Percentiles rank a stretch among this genome's conserved stretches.
Evolutionary conservation across 2,329 filamentous ascomycete species (phyloP).

Genomic region (Xylaria sp.): DNA sequence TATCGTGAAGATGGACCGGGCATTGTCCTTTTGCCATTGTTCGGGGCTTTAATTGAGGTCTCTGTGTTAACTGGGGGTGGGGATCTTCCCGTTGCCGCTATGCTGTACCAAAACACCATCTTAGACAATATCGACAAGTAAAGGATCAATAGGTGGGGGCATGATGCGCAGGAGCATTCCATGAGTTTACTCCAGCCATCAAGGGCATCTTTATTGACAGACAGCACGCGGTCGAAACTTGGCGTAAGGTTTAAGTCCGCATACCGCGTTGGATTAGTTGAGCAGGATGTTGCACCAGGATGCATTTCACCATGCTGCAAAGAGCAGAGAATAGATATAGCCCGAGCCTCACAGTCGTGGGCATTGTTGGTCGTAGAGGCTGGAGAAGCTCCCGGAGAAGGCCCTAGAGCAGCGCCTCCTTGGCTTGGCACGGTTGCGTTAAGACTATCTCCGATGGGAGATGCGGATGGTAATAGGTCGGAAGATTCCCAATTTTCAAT

Average conservation of each 20-base stretch:
- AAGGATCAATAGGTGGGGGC: constrained; percentile 20
- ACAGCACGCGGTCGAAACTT: constrained; percentile 20
- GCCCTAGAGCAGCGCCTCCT: no score
- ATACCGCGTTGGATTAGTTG: constrained; percentile 15
- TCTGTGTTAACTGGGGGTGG: no score
- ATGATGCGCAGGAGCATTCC: constrained; percentile 19
- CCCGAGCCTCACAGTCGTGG: constrained; percentile 23
- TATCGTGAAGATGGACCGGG: not conserved
- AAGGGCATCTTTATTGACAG: constrained; percentile 18
- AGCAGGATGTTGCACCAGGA: constrained; percentile 5
- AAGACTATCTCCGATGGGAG: no score
- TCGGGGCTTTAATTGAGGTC: not conserved
- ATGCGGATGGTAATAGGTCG: no score
- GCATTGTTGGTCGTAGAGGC: not conserved
- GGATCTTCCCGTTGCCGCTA: constrained; percentile 8
- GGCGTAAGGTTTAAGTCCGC: constrained; percentile 9
- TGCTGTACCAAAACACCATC: constrained; percentile 24
- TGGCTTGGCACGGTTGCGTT: no score
- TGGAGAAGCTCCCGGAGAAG: no score
- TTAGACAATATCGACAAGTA: constrained; percentile 24
- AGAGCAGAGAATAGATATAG: constrained; percentile 13
- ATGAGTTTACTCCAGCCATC: constrained; percentile 12
- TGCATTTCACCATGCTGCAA: constrained; percentile 15
- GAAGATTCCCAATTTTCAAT: no score
- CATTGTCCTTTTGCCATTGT: no score